These are phyloP conservation scores for Sarocladium strictum DNA, from an alignment of 2,329 filamentous ascomycete species.

Conservation along the genomic window DNA sequence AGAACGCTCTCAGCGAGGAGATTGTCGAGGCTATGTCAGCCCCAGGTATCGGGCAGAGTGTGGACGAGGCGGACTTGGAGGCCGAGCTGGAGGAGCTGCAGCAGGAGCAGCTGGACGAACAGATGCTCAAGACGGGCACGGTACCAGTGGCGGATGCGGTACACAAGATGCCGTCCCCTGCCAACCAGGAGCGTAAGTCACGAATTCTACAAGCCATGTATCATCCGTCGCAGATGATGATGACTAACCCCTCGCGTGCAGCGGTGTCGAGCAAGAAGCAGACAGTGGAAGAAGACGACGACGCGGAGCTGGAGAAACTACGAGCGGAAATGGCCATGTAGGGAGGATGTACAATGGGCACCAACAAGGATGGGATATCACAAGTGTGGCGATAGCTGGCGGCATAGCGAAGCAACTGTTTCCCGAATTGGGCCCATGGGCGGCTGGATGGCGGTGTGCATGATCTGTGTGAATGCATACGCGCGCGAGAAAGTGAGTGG, in stretches of 20 bases:
- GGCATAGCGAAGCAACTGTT: conserved; percentile 2
- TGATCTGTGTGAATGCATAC: not conserved
- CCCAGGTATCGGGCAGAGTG: conserved; percentile 57
- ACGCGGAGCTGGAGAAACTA: conserved; percentile 86
- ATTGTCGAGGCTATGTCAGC: conserved; percentile 80
- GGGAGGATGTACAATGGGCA: conserved; percentile 15
- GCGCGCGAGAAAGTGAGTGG: conserved; percentile 1
- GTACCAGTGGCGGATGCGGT: conserved; percentile 77
- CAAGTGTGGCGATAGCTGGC: not conserved
- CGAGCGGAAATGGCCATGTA: conserved; percentile 97
- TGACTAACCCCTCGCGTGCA: conserved; percentile 10
- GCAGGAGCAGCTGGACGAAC: conserved; percentile 87
- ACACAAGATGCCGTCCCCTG: conserved; percentile 68
- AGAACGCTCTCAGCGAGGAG: conserved; percentile 89
- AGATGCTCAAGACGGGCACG: conserved; percentile 84
- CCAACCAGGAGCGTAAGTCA: conserved; percentile 70
- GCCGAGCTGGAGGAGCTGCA: conserved; percentile 80
- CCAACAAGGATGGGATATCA: not conserved
- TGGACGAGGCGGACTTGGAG: conserved; percentile 84
- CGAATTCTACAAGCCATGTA: no score
- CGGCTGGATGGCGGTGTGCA: not conserved
- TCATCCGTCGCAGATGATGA: conserved; percentile 14
- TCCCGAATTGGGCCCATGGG: not conserved
- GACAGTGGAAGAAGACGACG: conserved; percentile 79
- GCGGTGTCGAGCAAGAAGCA: conserved; percentile 31